Evolutionary conservation across 768 basidiomycete genomes (phyloP).

Genomic region (Macrolepiota dolichaula): DNA sequence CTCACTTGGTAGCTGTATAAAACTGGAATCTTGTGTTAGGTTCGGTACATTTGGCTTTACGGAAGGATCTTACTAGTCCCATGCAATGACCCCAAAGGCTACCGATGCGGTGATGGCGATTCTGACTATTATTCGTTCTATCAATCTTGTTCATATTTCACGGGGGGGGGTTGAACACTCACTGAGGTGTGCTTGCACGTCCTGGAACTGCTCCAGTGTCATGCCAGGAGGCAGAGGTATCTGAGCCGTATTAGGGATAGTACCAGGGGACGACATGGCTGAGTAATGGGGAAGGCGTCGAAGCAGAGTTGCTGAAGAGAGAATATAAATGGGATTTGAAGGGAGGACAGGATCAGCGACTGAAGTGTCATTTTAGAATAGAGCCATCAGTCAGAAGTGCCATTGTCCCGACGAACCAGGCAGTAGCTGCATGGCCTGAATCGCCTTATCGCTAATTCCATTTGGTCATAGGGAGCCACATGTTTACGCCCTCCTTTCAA

Average conservation of each 20-base stretch:
- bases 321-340: neutral
- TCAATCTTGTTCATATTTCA: neutral
- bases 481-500: neutral
- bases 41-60: neutral
- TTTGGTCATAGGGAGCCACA: neutral
- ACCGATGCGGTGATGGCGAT: slow-evolving; percentile 6
- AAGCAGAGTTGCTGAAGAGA: neutral
- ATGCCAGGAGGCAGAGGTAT: slow-evolving; percentile 7
- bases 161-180: neutral
- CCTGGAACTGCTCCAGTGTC: neutral
- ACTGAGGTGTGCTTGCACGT: slow-evolving; percentile 3
- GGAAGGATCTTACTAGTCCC: slow-evolving; percentile 3
- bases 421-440: neutral
- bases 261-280: neutral
- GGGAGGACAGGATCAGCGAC: neutral
- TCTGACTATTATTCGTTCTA: neutral
- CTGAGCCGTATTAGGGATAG: neutral
- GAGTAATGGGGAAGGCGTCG: neutral
- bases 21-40: neutral
- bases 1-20: slow-evolving; percentile 5
- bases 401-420: neutral
- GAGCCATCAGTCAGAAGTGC: neutral
- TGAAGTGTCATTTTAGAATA: neutral
- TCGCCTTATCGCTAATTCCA: neutral
- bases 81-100: slow-evolving; percentile 2